Percentiles rank a stretch among this genome's conserved stretches.
phyloP scores from a whole-genome alignment of 2,329 filamentous ascomycete genomes.

The Claviceps sp. region DNA sequence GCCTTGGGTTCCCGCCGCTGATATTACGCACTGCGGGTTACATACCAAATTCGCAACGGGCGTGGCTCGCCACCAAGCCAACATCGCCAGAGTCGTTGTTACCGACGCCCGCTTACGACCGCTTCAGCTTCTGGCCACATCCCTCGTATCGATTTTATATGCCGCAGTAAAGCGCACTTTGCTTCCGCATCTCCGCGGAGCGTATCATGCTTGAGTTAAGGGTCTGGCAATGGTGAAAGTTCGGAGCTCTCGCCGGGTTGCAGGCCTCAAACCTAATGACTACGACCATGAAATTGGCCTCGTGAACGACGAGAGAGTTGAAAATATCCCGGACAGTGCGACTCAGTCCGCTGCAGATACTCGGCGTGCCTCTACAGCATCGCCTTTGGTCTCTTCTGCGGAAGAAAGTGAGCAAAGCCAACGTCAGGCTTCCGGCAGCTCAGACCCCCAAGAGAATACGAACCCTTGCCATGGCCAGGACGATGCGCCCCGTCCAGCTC shows the following conservation, averaged over 20 bases:
- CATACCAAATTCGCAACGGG: neutral
- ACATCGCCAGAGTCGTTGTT: neutral
- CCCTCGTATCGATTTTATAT: neutral
- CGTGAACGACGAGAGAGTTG: slow-evolving; percentile 37
- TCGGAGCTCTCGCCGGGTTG: slow-evolving; percentile 40
- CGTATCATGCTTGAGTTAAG: slow-evolving; percentile 11
- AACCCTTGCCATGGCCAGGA: neutral
- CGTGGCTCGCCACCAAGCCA: neutral
- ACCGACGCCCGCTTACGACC: neutral
- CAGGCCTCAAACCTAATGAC: slow-evolving; percentile 42
- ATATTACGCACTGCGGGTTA: too few relatives aligned
- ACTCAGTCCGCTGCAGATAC: slow-evolving; percentile 1
- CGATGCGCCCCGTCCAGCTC: neutral
- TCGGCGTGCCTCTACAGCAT: slow-evolving; percentile 5
- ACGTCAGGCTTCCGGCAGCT: neutral
- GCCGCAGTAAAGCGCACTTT: neutral
- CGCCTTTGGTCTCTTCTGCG: slow-evolving; percentile 7
- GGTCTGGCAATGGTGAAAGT: slow-evolving; percentile 19
- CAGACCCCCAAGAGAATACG: neutral
- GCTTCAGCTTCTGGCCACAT: neutral
- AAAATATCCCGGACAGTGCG: slow-evolving; percentile 11
- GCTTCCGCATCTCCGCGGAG: neutral
- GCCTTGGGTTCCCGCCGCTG: too few relatives aligned
- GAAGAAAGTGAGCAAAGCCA: neutral
- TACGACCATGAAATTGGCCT: slow-evolving; percentile 62